These are phyloP conservation scores for Colletotrichum musicola DNA, from an alignment of 2,329 filamentous ascomycete species.

Conservation along the genomic window DNA sequence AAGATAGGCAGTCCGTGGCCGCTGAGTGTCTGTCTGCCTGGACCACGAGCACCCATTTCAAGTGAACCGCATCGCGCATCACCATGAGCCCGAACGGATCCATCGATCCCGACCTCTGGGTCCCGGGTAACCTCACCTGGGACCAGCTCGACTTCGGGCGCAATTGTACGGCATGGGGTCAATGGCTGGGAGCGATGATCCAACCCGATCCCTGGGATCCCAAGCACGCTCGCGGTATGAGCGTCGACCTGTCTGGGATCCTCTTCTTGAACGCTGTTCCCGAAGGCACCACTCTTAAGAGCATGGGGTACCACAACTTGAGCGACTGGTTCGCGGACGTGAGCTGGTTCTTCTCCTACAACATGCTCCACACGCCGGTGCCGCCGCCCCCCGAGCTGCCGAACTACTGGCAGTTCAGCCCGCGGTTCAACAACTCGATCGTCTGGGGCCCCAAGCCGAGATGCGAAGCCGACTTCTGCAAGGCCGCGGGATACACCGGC, in stretches of 20 bases:
- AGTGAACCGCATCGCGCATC: not conserved
- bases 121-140: constrained; percentile 32
- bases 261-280: constrained; percentile 22
- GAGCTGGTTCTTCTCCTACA: constrained; percentile 30
- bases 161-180: constrained; percentile 31
- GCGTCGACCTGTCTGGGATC: constrained; percentile 10
- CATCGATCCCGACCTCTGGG: constrained; percentile 21
- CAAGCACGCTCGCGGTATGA: constrained; percentile 27
- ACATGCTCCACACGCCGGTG: constrained; percentile 31
- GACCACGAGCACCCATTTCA: not conserved
- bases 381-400: not conserved
- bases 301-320: not conserved
- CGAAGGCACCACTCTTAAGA: not conserved
- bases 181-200: constrained; percentile 21
- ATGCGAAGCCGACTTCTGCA: constrained; percentile 31
- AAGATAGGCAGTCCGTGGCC: not conserved
- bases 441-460: constrained; percentile 15
- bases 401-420: constrained; percentile 26
- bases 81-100: not conserved
- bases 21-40: not conserved
- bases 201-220: constrained; percentile 32
- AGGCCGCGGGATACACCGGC: constrained; percentile 29
- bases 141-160: constrained; percentile 31
- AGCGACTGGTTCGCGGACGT: constrained; percentile 15
- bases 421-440: constrained; percentile 20